These are phyloP conservation scores for Uncinocarpus reesii DNA, from an alignment of 2,329 filamentous ascomycete genomes.

Conservation along the genomic window DNA sequence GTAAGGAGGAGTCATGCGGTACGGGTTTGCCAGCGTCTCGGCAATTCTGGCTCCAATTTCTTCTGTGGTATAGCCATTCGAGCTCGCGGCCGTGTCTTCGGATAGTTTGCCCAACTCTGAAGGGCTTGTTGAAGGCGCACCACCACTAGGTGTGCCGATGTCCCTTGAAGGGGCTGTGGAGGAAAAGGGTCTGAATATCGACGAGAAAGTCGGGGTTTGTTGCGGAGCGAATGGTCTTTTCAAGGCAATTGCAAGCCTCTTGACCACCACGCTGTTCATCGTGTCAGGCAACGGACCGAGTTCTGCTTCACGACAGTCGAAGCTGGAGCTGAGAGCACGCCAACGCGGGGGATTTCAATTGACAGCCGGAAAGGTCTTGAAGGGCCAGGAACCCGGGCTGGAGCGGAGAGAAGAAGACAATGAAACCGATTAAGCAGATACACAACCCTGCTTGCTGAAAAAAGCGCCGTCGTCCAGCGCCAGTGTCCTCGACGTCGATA, in stretches of 20 bases:
- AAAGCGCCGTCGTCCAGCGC: background rate
- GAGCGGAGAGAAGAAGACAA: too few species aligned
- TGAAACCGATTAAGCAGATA: too few species aligned
- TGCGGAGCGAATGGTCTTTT: background rate
- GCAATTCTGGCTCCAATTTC: conserved; percentile 1
- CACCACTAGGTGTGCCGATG: background rate
- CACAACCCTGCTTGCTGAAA: too few species aligned
- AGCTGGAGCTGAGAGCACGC: too few species aligned
- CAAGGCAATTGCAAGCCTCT: conserved; percentile 2
- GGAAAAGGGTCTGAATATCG: conserved; percentile 7
- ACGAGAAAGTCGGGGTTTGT: background rate
- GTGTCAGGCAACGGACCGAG: background rate
- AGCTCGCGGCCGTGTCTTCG: conserved; percentile 3
- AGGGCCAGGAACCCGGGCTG: too few species aligned
- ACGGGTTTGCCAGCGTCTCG: conserved; percentile 5
- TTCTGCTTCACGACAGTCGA: background rate
- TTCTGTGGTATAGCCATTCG: background rate
- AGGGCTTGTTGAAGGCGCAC: background rate
- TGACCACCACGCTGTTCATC: conserved; percentile 4
- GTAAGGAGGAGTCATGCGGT: conserved; percentile 28
- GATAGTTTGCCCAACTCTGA: conserved; percentile 5
- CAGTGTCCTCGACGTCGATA: conserved; percentile 7
- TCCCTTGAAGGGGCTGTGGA: background rate
- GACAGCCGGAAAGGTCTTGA: too few species aligned
- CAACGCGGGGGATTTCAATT: too few species aligned